phyloP scores from a whole-genome alignment of 768 basidiomycete species.

The Pseudohyphozyma bogoriensis region DNA sequence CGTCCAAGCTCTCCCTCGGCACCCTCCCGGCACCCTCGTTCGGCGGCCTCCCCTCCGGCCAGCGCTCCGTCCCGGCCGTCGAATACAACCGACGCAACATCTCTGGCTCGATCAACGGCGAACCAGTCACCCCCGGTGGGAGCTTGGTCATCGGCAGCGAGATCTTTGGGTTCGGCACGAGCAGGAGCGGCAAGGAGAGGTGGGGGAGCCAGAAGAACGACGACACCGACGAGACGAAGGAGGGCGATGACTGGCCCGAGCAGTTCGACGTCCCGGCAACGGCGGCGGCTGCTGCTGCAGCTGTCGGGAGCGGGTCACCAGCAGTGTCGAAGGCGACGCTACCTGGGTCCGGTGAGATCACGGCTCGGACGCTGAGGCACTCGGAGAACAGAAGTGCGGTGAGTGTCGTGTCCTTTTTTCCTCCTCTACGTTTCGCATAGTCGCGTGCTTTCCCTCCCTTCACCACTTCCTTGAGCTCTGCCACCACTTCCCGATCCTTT shows the following conservation, averaged over 20 bases:
- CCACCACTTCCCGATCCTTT: not conserved
- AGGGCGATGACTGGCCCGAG: too few relatives aligned
- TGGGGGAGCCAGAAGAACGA: not conserved
- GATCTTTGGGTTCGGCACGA: constrained; percentile 24
- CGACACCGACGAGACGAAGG: not conserved
- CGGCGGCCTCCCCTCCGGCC: constrained; percentile 15
- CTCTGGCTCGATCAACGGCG: constrained; percentile 9
- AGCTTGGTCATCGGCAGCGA: constrained; percentile 24
- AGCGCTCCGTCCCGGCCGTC: constrained; percentile 23
- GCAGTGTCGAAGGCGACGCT: not conserved
- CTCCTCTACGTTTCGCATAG: not conserved
- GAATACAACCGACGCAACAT: constrained; percentile 13
- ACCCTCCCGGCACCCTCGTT: constrained; percentile 20
- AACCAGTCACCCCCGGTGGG: constrained; percentile 23
- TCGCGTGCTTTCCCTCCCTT: not conserved
- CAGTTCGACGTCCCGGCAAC: too few relatives aligned
- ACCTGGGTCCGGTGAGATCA: too few relatives aligned
- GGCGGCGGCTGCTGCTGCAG: too few relatives aligned
- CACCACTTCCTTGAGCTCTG: not conserved
- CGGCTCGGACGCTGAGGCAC: not conserved
- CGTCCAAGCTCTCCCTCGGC: constrained; percentile 27
- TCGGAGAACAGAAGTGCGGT: not conserved
- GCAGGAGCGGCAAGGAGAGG: constrained; percentile 8
- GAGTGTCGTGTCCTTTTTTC: not conserved
- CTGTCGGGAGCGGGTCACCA: too few relatives aligned